Percentiles rank a stretch among this genome's conserved stretches.
These are phyloP conservation scores for Durotheca rogersii DNA, from an alignment of 495 filamentous ascomycete species.

Conservation along the genomic window DNA sequence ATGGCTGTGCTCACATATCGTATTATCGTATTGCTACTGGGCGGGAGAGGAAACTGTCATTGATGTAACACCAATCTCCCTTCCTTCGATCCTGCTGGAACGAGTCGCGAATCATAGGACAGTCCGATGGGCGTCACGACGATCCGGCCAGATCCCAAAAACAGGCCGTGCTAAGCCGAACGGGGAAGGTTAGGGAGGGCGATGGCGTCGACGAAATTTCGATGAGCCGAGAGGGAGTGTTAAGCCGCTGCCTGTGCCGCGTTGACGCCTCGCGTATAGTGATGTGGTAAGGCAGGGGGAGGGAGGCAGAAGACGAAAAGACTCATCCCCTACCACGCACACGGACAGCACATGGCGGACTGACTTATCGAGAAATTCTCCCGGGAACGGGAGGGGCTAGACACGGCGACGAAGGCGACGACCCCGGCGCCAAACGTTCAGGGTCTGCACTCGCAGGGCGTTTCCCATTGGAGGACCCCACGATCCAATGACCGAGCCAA, in stretches of 20 bases:
- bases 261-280: slow-evolving; percentile 1
- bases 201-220: slow-evolving; percentile 29
- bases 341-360: no score
- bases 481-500: slow-evolving; percentile 29
- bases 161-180: slow-evolving; percentile 12
- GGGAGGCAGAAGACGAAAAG: slow-evolving; percentile 5
- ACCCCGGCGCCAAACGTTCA: slow-evolving; percentile 21
- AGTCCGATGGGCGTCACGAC: slow-evolving; percentile 3
- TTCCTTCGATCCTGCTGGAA: slow-evolving; percentile 4
- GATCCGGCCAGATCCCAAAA: slow-evolving; percentile 13
- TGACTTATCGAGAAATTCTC: slow-evolving; percentile 18
- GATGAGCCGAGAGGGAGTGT: no score
- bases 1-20: no score
- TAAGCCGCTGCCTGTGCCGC: no score
- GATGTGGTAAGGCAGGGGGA: slow-evolving; percentile 15
- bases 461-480: slow-evolving; percentile 26
- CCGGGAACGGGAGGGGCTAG: slow-evolving; percentile 26
- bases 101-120: background rate
- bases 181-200: slow-evolving; percentile 12
- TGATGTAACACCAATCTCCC: slow-evolving; percentile 11
- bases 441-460: slow-evolving; percentile 8
- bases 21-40: slow-evolving; percentile 7
- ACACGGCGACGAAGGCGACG: slow-evolving; percentile 8
- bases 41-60: slow-evolving; percentile 4
- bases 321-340: background rate